Evolutionary conservation across 2,329 filamentous ascomycete species (phyloP), one percentile per base, ranked within the genome.

Genomic region (Hypoxylon sp.): DNA sequence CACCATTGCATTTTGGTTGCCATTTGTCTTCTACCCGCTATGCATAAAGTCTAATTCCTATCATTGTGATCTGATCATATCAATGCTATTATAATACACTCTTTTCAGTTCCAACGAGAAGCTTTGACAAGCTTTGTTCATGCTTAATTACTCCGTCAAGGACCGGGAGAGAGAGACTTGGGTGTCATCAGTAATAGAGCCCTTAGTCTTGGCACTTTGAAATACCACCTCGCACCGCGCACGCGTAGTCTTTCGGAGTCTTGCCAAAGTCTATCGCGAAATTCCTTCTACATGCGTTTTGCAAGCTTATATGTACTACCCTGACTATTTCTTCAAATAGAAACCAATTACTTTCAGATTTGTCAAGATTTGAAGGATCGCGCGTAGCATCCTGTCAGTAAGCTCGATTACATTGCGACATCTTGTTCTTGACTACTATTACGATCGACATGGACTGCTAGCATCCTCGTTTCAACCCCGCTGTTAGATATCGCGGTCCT

Each of bases 361-460:
- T 47, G 52, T 22, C 55, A 57, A 68, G 24, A 52, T 55, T 57
- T n/a, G 42, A 39, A 66, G 66, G 69, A 69, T 69, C 59, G 44
- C 54, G 59, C 42, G 61, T 63, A 61, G 33, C 65, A 67, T 67
- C 63, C 62, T 39, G 52, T 59, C 52, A 42, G 61, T 51, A 33
- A 64, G 47, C 59, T 62, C 46, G 50, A 62, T 58, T 66, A 35
- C 59, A 68, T 59, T 58, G 58, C 61, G 61, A 71, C 57, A 42
- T 60, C 48, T 46, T 42, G 35, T 39, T 61, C 48, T 39, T 48
- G 24, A 51, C 55, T 42, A 46, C 69, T 72, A 74, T 74, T 74
- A 59, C 65, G 72, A 74, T 74, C 72, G 71, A 71, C 72, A 74
- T 71, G 67, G 63, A 55, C 61, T 61, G 55, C 59, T 69, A 72